Evolutionary conservation across 371 early-diverging fungal genomes (phyloP), one percentile per base, ranked within the genome.

Genomic region (Saksenaea oblongispora): DNA sequence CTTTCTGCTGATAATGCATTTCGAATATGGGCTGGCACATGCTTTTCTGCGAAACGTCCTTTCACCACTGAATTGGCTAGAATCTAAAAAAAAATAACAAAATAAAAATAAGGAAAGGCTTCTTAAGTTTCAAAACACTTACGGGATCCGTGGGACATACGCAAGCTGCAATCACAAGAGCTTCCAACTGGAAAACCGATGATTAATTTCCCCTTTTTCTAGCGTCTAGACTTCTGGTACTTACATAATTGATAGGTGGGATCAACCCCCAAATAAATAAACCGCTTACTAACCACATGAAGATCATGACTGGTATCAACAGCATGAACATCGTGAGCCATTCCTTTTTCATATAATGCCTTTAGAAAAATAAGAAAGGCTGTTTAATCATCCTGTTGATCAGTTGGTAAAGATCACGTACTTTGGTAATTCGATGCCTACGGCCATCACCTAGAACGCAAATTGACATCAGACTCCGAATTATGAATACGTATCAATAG

Each of bases 131-230:
- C 8, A 34, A 39, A 24, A 15, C 15, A 56, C 74, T 69, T 79
- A 86, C 96, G 1, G 98, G 98, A 82, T 99, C 98, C 0, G 98
- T 99, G 1, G 98, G 98, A 7, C 97, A 92, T 5, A 96, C 76
- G 63, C 95, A 95, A 0, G 97, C 93, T 14, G 92, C 94, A 62
- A 98, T 82, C 7, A 95, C 80, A 44, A 96, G 76, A 1, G 89
- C 75, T 60, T 91, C 86, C 34, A 93, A 65, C 81, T 89, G 76
- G 18, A 1, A 47, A 14, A 24, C 17, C 9, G 15, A 54, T 36
- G 36, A 56, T n/a, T 22, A 44, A 34, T 47, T 15, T 27, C 11
- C 9, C 34, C 17, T 44, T 41, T 44, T 34, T 28, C 24, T 37
- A 14, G 10, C 35, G 53, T 28, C 14, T 51, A 26, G 14, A 26